A percentile compares a stretch with the other conserved stretches of the same genome.
These are phyloP conservation scores for Quercus robur DNA, from an alignment of 306 rosid species.

Conservation along the genomic window DNA sequence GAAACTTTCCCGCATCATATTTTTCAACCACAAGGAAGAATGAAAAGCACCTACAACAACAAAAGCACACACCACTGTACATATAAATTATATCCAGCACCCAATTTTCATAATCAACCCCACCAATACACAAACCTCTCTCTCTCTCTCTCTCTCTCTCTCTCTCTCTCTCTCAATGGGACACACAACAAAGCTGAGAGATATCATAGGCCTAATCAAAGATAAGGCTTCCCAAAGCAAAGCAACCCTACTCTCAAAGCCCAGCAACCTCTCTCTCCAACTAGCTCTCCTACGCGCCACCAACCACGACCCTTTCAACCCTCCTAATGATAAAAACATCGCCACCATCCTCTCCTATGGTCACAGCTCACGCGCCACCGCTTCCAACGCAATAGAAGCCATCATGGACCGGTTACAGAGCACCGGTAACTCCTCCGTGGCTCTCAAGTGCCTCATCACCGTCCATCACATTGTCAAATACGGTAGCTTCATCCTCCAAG, in stretches of 20 bases:
- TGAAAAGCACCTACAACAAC: no score
- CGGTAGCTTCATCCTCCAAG: slow-evolving; percentile 83
- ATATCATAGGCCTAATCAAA: slow-evolving; percentile 61
- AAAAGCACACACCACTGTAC: no score
- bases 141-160: not conserved
- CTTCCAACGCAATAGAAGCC: slow-evolving; percentile 54
- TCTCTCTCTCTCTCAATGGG: slow-evolving; percentile 23
- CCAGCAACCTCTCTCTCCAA: slow-evolving; percentile 39
- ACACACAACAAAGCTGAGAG: slow-evolving; percentile 30
- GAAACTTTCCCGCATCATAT: no score
- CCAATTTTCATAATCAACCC: not conserved
- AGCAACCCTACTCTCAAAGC: slow-evolving; percentile 60
- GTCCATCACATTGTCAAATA: slow-evolving; percentile 57
- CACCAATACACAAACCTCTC: not conserved
- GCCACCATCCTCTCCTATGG: slow-evolving; percentile 60
- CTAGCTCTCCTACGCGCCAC: slow-evolving; percentile 75
- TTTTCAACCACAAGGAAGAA: no score
- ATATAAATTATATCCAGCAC: no score
- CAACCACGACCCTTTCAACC: slow-evolving; percentile 57
- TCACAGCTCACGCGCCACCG: slow-evolving; percentile 74
- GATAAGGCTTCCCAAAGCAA: slow-evolving; percentile 85
- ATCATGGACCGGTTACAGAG: slow-evolving; percentile 80
- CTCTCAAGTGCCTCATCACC: slow-evolving; percentile 81
- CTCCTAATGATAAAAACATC: slow-evolving; percentile 52
- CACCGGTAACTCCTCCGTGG: slow-evolving; percentile 76